Percentiles rank a stretch among this genome's conserved stretches.
These are phyloP conservation scores for Colletotrichum trifolii DNA, from an alignment of 2,329 filamentous ascomycete genomes.

Conservation along the genomic window DNA sequence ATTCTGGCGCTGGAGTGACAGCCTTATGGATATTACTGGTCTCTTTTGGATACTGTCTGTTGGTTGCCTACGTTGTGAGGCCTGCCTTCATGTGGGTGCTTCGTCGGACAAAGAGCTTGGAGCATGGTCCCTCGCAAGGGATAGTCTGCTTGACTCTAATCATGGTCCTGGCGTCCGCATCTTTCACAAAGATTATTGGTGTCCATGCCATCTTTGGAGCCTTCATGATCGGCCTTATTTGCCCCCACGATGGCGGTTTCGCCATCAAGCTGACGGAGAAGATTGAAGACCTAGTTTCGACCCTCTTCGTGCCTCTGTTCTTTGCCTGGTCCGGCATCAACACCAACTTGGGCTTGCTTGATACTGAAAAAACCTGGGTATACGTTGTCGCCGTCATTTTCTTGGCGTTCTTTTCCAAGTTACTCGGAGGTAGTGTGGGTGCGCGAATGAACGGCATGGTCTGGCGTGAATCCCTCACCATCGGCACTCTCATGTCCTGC, in stretches of 20 bases:
- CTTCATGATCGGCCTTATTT: slow-evolving; percentile 89
- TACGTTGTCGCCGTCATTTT: slow-evolving; percentile 84
- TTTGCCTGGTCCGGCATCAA: slow-evolving; percentile 84
- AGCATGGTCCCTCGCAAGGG: slow-evolving; percentile 87
- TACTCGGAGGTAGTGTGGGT: slow-evolving; percentile 78
- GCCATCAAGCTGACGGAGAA: slow-evolving; percentile 93
- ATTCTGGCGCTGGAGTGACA: slow-evolving; percentile 83
- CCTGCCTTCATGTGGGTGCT: slow-evolving; percentile 82
- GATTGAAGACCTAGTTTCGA: slow-evolving; percentile 88
- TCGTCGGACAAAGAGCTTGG: slow-evolving; percentile 77
- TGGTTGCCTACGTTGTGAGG: slow-evolving; percentile 78
- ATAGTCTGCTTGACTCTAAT: slow-evolving; percentile 86
- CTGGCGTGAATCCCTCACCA: slow-evolving; percentile 84
- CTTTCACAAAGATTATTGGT: slow-evolving; percentile 90
- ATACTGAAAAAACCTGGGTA: slow-evolving; percentile 81
- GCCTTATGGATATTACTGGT: slow-evolving; percentile 87
- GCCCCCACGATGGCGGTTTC: slow-evolving; percentile 89
- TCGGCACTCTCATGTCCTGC: slow-evolving; percentile 87
- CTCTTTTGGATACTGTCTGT: slow-evolving; percentile 79
- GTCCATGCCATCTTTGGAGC: slow-evolving; percentile 95
- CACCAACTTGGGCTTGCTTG: slow-evolving; percentile 81
- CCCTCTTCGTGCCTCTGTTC: slow-evolving; percentile 86
- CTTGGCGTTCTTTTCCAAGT: slow-evolving; percentile 81
- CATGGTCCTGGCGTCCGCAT: slow-evolving; percentile 80
- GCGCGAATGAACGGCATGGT: slow-evolving; percentile 76